Conservation (phyloP, 441 rosid genomes). For the Pelargonium citronellum region DNA sequence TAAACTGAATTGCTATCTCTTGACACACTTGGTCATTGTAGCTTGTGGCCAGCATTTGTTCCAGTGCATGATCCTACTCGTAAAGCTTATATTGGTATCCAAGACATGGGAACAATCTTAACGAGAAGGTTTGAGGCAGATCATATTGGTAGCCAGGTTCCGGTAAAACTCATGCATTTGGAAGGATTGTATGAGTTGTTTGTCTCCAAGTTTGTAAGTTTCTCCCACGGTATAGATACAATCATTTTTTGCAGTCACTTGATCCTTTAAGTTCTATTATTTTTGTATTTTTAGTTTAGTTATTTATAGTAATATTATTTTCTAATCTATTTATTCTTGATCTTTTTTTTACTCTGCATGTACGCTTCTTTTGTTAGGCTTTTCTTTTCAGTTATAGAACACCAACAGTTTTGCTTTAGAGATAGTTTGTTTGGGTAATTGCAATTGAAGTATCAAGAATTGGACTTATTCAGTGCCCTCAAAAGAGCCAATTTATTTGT, state of each 20-base stretch:
- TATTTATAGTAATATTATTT: not conserved
- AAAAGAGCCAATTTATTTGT: too few species aligned
- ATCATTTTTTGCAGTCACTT: not conserved
- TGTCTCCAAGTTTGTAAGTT: constrained; percentile 94
- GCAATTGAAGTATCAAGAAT: not conserved
- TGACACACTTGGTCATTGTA: constrained; percentile 32
- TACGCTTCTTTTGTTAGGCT: not conserved
- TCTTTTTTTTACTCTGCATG: not conserved
- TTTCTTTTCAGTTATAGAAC: not conserved
- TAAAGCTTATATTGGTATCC: constrained; percentile 87
- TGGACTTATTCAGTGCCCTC: too few species aligned
- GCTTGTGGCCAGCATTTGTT: constrained; percentile 97
- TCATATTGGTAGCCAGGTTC: constrained; percentile 90
- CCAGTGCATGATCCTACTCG: constrained; percentile 97
- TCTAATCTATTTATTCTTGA: not conserved
- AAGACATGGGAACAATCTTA: constrained; percentile 85
- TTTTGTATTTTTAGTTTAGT: constrained; percentile 10
- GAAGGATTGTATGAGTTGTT: constrained; percentile 93
- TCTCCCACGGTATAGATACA: not conserved
- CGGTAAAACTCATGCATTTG: constrained; percentile 91
- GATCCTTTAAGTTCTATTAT: too few species aligned
- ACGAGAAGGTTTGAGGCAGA: constrained; percentile 95
- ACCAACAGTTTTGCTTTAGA: not conserved
- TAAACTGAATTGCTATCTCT: constrained; percentile 12
- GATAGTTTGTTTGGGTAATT: constrained; percentile 2